Conservation (phyloP, 169 alveolate species). For the Haemoproteus tartakovskyi region DNA sequence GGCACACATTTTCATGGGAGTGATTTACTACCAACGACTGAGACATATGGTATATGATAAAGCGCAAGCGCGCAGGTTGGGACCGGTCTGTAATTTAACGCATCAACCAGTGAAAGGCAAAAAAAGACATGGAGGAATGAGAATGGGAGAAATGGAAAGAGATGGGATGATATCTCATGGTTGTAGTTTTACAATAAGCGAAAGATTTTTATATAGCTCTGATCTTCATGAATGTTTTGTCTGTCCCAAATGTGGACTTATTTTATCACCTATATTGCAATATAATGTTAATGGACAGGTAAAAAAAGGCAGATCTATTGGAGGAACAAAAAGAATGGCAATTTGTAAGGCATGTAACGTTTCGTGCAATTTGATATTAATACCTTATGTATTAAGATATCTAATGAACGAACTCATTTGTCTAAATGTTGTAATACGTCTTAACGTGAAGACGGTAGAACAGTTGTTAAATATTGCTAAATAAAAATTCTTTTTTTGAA, state of each 20-base stretch:
- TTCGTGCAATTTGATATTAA: constrained; percentile 82
- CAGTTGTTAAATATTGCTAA: constrained; percentile 23
- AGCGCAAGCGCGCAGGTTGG: constrained; percentile 96
- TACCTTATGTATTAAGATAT: constrained; percentile 91
- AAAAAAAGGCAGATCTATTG: constrained; percentile 53
- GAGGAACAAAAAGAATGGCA: constrained; percentile 70
- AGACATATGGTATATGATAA: constrained; percentile 99
- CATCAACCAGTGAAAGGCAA: constrained; percentile 99
- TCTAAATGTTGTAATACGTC: constrained; percentile 82
- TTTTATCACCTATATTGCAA: constrained; percentile 86
- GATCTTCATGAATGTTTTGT: constrained; percentile 97
- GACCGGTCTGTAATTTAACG: constrained; percentile 97
- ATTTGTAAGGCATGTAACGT: constrained; percentile 85
- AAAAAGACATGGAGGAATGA: constrained; percentile 98
- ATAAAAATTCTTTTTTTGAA: no score
- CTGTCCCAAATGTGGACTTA: constrained; percentile 97
- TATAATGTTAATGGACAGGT: constrained; percentile 72
- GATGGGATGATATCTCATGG: constrained; percentile 99
- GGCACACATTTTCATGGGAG: constrained; percentile 98
- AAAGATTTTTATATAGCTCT: constrained; percentile 95
- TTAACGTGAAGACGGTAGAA: constrained; percentile 68
- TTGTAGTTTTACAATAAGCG: constrained; percentile 94
- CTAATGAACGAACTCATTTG: constrained; percentile 90
- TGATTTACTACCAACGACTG: constrained; percentile 97
- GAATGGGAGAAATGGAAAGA: constrained; percentile 99